These are phyloP conservation scores for Gossypium raimondii DNA, from an alignment of 345 rosid genomes.

Conservation along the genomic window DNA sequence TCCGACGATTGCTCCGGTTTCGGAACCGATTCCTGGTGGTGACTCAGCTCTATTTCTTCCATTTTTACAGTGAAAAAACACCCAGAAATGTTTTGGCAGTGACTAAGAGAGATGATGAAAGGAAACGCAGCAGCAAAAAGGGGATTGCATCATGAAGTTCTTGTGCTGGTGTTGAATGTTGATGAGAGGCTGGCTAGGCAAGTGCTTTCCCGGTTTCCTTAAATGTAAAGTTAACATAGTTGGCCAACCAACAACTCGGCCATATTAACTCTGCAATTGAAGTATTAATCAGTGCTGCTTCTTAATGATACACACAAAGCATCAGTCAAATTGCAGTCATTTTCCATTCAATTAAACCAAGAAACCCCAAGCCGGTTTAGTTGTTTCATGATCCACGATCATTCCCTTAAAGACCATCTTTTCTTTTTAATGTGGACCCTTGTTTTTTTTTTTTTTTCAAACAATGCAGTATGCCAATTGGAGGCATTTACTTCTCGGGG, in stretches of 20 bases:
- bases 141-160: slow-evolving; percentile 13
- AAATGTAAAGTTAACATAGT: slow-evolving; percentile 27
- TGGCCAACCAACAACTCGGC: slow-evolving; percentile 16
- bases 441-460: neutral
- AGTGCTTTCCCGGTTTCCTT: slow-evolving; percentile 20
- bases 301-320: neutral
- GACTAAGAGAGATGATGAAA: neutral
- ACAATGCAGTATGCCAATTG: neutral
- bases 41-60: slow-evolving; percentile 24
- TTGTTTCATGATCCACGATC: neutral
- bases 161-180: slow-evolving; percentile 3
- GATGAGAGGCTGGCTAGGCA: neutral
- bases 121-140: neutral
- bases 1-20: slow-evolving; percentile 16
- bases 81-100: neutral
- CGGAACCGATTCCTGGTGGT: slow-evolving; percentile 3
- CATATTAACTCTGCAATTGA: neutral
- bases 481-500: neutral
- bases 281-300: neutral
- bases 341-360: neutral
- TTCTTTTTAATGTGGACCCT: neutral
- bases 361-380: neutral
- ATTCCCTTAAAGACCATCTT: neutral
- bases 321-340: neutral
- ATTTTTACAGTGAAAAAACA: neutral